phyloP scores from a whole-genome alignment of 495 filamentous ascomycete species.

The Apiosordaria backusii region DNA sequence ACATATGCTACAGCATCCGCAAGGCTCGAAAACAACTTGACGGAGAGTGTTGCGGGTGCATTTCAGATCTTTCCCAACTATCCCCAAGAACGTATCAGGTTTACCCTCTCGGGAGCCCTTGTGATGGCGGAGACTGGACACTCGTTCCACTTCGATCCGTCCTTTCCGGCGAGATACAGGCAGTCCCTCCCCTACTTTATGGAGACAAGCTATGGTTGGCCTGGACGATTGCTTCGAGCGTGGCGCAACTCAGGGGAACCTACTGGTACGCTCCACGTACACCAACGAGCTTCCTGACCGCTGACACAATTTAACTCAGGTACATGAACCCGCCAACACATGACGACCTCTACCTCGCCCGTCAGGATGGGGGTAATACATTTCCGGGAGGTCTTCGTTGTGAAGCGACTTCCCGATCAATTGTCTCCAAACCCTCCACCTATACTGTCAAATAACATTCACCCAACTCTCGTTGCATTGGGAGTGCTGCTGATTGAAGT shows the following conservation, averaged over 20 bases:
- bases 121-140: not conserved
- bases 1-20: not conserved
- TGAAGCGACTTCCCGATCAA: not conserved
- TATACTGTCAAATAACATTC: not conserved
- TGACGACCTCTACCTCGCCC: not conserved
- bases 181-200: not conserved
- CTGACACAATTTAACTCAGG: not conserved
- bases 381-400: not conserved
- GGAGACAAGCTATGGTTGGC: constrained; percentile 4
- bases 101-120: not conserved
- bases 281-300: not conserved
- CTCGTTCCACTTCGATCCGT: not conserved
- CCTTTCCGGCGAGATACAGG: not conserved
- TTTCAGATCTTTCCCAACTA: not conserved
- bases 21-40: not conserved
- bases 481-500: constrained; percentile 3
- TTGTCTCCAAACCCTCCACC: not conserved
- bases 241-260: not conserved
- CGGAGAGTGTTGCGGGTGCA: constrained; percentile 1
- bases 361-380: not conserved
- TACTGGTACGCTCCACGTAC: not conserved
- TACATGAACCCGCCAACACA: not conserved
- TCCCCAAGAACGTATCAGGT: not conserved
- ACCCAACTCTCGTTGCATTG: not conserved
- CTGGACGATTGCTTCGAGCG: constrained; percentile 2